Percentiles rank a stretch among this genome's conserved stretches.
Conservation (phyloP, 2,329 filamentous ascomycete genomes). For the Lasiodiplodia theobromae region DNA sequence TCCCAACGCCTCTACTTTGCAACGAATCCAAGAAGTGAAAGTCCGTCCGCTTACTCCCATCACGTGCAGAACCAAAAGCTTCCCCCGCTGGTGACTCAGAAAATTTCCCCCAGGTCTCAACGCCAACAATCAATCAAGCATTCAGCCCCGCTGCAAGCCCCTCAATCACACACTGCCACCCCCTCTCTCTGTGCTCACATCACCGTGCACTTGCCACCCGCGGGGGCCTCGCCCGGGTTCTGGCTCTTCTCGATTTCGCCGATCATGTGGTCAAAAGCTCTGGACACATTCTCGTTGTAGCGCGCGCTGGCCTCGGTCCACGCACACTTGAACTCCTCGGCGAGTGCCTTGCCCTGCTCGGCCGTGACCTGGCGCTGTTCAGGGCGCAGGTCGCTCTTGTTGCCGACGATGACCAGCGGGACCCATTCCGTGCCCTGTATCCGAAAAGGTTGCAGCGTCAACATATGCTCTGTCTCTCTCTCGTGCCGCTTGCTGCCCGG, state of each 20-base stretch:
- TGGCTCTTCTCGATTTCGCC: conserved; percentile 93
- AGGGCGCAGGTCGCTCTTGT: conserved; percentile 92
- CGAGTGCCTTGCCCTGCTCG: conserved; percentile 84
- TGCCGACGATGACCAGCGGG: conserved; percentile 92
- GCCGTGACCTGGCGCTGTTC: conserved; percentile 90
- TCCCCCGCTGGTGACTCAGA: background rate
- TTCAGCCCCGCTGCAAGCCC: background rate
- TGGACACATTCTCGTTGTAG: conserved; percentile 91
- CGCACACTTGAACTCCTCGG: conserved; percentile 86
- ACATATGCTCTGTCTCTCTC: background rate
- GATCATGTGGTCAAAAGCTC: conserved; percentile 93
- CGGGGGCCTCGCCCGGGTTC: conserved; percentile 84
- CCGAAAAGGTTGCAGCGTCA: background rate
- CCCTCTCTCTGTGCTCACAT: conserved; percentile 68
- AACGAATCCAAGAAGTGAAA: conserved; percentile 11
- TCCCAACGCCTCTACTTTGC: conserved; percentile 18
- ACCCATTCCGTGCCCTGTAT: conserved; percentile 88
- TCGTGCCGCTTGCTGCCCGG: background rate
- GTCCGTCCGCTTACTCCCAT: conserved; percentile 10
- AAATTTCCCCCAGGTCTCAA: conserved; percentile 12
- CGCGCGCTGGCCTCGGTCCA: conserved; percentile 95
- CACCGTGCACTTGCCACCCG: conserved; percentile 79
- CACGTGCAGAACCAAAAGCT: conserved; percentile 2
- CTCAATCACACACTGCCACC: background rate
- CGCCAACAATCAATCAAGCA: conserved; percentile 18